A percentile compares a stretch with the other conserved stretches of the same genome.
Conservation (phyloP, 2,329 filamentous ascomycete species). For the Talaromyces atroroseus region DNA sequence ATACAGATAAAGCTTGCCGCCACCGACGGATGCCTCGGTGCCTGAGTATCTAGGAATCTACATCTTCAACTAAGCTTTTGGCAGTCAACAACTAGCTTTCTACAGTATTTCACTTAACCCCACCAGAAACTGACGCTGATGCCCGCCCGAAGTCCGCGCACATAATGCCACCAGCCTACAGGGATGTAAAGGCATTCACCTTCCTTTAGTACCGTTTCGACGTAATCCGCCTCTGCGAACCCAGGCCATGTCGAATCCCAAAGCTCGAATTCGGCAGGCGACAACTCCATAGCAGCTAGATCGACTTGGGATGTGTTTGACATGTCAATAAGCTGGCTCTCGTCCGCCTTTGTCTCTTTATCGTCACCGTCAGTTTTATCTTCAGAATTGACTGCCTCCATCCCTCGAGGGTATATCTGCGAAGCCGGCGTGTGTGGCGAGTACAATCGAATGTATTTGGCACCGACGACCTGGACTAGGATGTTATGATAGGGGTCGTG, state of each 20-base stretch:
- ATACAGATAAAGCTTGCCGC: slow-evolving; percentile 4
- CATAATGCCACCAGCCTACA: slow-evolving; percentile 97
- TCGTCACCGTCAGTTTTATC: neutral
- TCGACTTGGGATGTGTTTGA: slow-evolving; percentile 81
- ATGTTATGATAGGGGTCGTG: slow-evolving; percentile 94
- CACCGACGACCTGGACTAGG: slow-evolving; percentile 79
- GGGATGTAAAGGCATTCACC: slow-evolving; percentile 88
- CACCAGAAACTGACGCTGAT: slow-evolving; percentile 98
- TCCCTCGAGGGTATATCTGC: slow-evolving; percentile 36
- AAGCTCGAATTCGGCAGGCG: slow-evolving; percentile 36
- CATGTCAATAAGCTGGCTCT: slow-evolving; percentile 63
- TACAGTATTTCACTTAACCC: slow-evolving; percentile 47
- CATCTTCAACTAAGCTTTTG: neutral
- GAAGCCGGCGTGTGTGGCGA: slow-evolving; percentile 55
- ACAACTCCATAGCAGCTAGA: slow-evolving; percentile 61
- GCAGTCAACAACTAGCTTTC: neutral
- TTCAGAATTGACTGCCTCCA: slow-evolving; percentile 28
- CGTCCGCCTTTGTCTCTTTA: neutral
- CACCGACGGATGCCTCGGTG: slow-evolving; percentile 1
- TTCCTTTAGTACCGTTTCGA: slow-evolving; percentile 70
- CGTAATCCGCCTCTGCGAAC: slow-evolving; percentile 58
- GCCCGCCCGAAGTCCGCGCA: slow-evolving; percentile 75
- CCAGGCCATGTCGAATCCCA: slow-evolving; percentile 46
- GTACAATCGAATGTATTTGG: slow-evolving; percentile 89
- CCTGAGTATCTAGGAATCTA: neutral